phyloP scores from a whole-genome alignment of 495 filamentous ascomycete species.

The Aspergillus olivimuriae region DNA sequence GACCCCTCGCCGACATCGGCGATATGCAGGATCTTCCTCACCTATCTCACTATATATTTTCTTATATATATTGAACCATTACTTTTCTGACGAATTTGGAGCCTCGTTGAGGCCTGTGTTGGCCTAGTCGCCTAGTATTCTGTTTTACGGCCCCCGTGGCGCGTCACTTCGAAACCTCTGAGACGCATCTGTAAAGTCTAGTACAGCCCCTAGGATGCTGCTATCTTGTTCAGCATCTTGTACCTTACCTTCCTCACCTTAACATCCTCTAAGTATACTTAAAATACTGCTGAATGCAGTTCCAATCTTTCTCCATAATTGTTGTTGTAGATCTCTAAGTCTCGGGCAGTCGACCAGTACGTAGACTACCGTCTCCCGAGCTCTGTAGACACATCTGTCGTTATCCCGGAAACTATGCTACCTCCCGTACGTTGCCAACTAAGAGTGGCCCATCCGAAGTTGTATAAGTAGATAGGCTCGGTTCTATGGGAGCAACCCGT shows the following conservation, averaged over 20 bases:
- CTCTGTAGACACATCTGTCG: constrained; percentile 8
- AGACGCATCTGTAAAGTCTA: too few relatives aligned
- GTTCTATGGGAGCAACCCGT: constrained; percentile 7
- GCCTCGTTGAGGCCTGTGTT: too few relatives aligned
- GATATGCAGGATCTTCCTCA: not conserved
- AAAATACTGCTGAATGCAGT: too few relatives aligned
- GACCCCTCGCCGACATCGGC: too few relatives aligned
- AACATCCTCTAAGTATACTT: too few relatives aligned
- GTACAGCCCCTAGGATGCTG: not conserved
- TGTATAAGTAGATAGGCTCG: constrained; percentile 12
- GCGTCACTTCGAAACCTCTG: too few relatives aligned
- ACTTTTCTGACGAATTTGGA: not conserved
- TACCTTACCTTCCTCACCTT: too few relatives aligned
- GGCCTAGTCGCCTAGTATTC: too few relatives aligned
- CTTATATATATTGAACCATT: not conserved
- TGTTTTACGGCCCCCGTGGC: too few relatives aligned
- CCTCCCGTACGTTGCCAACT: constrained; percentile 11
- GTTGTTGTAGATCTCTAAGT: too few relatives aligned
- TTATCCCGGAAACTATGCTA: constrained; percentile 5
- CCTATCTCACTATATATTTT: not conserved
- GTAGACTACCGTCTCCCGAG: not conserved
- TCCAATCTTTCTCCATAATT: too few relatives aligned
- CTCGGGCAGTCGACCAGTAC: too few relatives aligned
- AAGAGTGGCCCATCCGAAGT: constrained; percentile 10
- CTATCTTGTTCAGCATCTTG: not conserved